phyloP scores from a whole-genome alignment of 2,329 filamentous ascomycete species.

The Dactylellina drechsleri region DNA sequence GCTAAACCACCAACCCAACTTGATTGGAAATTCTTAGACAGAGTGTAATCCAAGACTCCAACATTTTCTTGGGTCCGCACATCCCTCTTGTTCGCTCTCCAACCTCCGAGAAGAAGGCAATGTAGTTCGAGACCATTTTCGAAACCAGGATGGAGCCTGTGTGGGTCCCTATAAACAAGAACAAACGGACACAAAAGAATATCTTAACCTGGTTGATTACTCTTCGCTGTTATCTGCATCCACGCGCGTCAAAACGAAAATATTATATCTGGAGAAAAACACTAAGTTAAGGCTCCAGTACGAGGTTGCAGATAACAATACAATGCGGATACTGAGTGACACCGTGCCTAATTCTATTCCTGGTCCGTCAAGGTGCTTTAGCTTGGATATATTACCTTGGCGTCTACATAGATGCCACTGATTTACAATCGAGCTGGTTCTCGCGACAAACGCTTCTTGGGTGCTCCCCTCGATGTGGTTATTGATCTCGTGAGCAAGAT shows the following conservation, averaged over 20 bases:
- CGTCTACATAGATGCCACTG: neutral
- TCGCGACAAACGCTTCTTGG: neutral
- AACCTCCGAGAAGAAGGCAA: neutral
- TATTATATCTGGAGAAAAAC: too few species aligned
- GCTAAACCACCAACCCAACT: constrained; percentile 33
- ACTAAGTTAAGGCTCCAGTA: too few species aligned
- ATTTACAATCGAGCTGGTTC: neutral
- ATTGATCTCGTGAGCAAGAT: constrained; percentile 7
- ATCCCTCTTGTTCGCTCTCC: constrained; percentile 12
- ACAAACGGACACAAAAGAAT: constrained; percentile 17
- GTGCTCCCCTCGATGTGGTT: neutral
- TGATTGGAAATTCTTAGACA: constrained; percentile 23
- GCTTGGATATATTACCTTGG: neutral
- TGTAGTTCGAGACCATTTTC: constrained; percentile 19
- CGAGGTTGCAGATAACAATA: neutral
- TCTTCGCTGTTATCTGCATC: too few species aligned
- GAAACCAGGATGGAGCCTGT: constrained; percentile 33
- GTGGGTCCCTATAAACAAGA: constrained; percentile 4
- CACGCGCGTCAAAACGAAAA: too few species aligned
- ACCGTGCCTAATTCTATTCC: constrained; percentile 5
- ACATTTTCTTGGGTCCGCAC: neutral
- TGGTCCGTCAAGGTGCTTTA: neutral
- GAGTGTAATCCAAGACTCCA: neutral
- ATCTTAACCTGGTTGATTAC: neutral
- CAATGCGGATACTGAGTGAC: neutral